phyloP scores from a whole-genome alignment of 1,284 basidiomycete genomes.

The Melampsora occidentalis region DNA sequence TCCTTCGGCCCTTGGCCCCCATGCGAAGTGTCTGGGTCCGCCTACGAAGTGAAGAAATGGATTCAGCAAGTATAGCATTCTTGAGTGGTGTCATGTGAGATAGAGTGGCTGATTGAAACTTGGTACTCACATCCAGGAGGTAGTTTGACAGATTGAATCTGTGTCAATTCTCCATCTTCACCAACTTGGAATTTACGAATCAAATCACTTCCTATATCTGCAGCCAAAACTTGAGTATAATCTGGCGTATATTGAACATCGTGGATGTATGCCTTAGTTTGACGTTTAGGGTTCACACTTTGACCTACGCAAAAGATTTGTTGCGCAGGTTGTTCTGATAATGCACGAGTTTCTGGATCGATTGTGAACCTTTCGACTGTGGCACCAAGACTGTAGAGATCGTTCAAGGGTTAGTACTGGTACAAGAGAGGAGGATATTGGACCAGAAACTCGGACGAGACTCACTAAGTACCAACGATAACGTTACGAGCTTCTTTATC shows the following conservation, averaged over 20 bases:
- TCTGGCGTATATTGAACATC: conserved; percentile 13
- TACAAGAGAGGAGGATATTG: neutral
- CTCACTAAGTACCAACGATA: neutral
- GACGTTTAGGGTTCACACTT: neutral
- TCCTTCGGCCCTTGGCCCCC: neutral
- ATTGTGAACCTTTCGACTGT: neutral
- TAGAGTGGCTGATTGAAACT: no score
- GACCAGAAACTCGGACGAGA: neutral
- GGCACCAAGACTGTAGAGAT: neutral
- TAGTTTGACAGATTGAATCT: neutral
- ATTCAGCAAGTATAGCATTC: no score
- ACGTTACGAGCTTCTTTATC: neutral
- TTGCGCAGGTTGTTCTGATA: neutral
- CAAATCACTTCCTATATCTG: neutral
- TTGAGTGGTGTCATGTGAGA: no score
- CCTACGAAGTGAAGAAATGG: no score
- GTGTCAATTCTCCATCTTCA: neutral
- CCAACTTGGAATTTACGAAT: neutral
- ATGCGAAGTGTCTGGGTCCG: no score
- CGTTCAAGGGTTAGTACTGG: neutral
- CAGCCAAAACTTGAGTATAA: neutral
- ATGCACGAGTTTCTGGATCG: neutral
- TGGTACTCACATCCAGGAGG: neutral
- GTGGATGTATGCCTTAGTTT: neutral
- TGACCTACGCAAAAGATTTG: neutral